Conservation (phyloP, 345 rosid genomes). For the Hypericum androsaemum region DNA sequence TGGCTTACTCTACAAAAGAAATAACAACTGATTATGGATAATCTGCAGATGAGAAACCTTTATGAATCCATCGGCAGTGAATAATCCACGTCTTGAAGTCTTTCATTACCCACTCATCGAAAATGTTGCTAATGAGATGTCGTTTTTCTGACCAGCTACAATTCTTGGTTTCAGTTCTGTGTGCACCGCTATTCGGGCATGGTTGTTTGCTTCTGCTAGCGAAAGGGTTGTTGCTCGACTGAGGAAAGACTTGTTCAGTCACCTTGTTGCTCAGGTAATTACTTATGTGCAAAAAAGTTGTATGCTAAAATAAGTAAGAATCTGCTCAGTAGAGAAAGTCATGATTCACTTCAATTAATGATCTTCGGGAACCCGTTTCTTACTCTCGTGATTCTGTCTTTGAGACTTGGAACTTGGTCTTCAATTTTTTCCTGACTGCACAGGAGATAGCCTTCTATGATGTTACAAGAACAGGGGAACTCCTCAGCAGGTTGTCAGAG, state of each 20-base stretch:
- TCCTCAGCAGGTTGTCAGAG: conserved; percentile 55
- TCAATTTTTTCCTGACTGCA: conserved; percentile 4
- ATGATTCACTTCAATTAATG: too few relatives aligned
- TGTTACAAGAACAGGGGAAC: conserved; percentile 60
- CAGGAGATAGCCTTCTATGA: conserved; percentile 61
- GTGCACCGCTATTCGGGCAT: conserved; percentile 47
- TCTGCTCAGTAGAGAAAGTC: too few relatives aligned
- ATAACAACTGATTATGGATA: too few relatives aligned
- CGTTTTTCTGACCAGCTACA: not conserved
- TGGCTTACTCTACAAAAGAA: too few relatives aligned
- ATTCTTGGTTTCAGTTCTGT: conserved; percentile 28
- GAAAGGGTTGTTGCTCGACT: conserved; percentile 62
- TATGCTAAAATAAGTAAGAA: too few relatives aligned
- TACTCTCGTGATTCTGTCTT: not conserved
- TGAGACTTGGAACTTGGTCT: conserved; percentile 4
- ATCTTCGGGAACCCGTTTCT: too few relatives aligned
- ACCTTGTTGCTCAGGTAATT: conserved; percentile 48
- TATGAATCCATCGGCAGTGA: too few relatives aligned
- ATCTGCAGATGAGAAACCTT: too few relatives aligned
- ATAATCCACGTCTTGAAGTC: too few relatives aligned
- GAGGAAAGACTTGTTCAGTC: conserved; percentile 43
- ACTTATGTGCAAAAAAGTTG: too few relatives aligned
- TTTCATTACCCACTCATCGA: not conserved
- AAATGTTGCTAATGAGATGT: not conserved
- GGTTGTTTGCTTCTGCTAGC: conserved; percentile 55